Evolutionary conservation across 176 grass and related monocot species (phyloP), one percentile per base, ranked within the genome.

Genomic region (Phoenix dactylifera): DNA sequence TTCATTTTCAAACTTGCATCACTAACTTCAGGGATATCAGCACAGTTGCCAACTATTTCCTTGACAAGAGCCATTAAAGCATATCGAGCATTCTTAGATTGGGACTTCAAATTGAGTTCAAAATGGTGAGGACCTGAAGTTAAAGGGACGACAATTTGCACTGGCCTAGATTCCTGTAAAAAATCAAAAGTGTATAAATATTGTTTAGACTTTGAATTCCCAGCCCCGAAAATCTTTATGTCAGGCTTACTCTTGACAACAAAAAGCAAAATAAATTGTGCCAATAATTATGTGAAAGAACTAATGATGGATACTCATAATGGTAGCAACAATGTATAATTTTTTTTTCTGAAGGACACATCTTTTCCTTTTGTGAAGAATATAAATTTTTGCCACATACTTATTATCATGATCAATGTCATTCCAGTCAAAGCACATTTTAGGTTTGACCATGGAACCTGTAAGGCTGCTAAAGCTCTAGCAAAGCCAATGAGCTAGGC

Each of bases 1-100:
- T 52, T 73, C 22, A 77, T 84, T 57, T 29, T 81, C 22, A 26
- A 54, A 75, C 51, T 32, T 69, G 74, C 50, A 52, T 72, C 77
- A 29, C 51, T 70, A 58, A 56, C 56, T 73, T 84, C 68, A 26
- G 44, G 23, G 1, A 24, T 4, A 16, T 52, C 18, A 14, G 48
- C 70, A 56, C 56, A 57, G 50, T 78, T 75, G 55, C 18, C 60
- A 35, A 74, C 44, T 60, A 89, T 81, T 84, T 84, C 81, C 66
- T 84, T 78, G 12, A 81, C 81, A 51, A 89, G 60, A 78, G 66
- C 79, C 74, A 74, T 84, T 75, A 89, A 78, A 64, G 74, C 77
- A 64, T 75, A 80, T 74, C 81, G 71, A 64, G 77, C 74, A 53
- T 81, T 75, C 62, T 89, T 89, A 35, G 54, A 68, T 68, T 84